These are phyloP conservation scores for Leonotis leonurus DNA, from an alignment of 257 asterid genomes.

Conservation along the genomic window DNA sequence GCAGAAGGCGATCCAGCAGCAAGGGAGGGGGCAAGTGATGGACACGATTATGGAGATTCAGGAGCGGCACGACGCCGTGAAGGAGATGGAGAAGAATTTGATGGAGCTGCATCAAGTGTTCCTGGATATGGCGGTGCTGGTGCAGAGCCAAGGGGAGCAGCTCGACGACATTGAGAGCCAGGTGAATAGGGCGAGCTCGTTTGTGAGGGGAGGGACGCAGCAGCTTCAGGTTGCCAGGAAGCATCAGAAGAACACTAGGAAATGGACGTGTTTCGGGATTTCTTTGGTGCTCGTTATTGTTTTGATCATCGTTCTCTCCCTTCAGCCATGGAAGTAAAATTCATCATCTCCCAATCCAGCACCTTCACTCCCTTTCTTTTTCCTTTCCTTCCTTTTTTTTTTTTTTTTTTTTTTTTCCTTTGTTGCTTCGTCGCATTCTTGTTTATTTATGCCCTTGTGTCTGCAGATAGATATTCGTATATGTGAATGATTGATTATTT, in stretches of 20 bases:
- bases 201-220: slow-evolving; percentile 42
- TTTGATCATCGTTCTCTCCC: slow-evolving; percentile 45
- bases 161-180: slow-evolving; percentile 61
- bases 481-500: neutral
- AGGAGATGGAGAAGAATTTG: slow-evolving; percentile 58
- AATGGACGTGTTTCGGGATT: slow-evolving; percentile 54
- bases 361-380: neutral
- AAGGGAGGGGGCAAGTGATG: slow-evolving; percentile 70
- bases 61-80: slow-evolving; percentile 66
- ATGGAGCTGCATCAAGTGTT: slow-evolving; percentile 58
- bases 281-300: slow-evolving; percentile 35
- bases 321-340: slow-evolving; percentile 45
- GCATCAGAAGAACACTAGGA: slow-evolving; percentile 54
- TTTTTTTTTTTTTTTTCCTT: too few species aligned
- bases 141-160: slow-evolving; percentile 63
- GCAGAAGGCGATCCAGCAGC: slow-evolving; percentile 75
- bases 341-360: too few species aligned
- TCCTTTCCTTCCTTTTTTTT: too few species aligned
- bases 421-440: neutral
- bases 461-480: neutral
- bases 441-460: neutral
- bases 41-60: slow-evolving; percentile 55
- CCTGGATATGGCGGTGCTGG: slow-evolving; percentile 64
- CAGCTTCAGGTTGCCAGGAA: slow-evolving; percentile 52
- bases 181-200: slow-evolving; percentile 47